Percentiles rank a stretch among this genome's conserved stretches.
Conservation (phyloP, 73 alveolate genomes). For the Stentor roeselii region DNA sequence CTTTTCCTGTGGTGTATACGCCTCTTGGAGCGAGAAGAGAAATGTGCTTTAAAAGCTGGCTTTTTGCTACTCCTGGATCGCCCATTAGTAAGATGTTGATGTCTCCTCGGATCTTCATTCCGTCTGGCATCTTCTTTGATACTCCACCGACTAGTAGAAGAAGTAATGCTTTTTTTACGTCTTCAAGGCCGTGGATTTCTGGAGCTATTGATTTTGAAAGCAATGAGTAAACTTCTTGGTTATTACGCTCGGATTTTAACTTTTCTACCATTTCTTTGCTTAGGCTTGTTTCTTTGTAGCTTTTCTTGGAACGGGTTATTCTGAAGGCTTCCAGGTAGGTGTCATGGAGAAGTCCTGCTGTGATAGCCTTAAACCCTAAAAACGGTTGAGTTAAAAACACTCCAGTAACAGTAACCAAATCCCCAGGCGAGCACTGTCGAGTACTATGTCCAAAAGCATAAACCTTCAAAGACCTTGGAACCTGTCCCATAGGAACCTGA, state of each 20-base stretch:
- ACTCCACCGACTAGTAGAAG: constrained; percentile 92
- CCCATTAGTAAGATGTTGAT: constrained; percentile 95
- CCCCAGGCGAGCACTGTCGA: constrained; percentile 93
- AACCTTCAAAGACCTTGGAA: constrained; percentile 82
- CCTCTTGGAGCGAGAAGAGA: constrained; percentile 94
- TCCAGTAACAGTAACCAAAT: constrained; percentile 79
- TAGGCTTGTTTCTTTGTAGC: constrained; percentile 67
- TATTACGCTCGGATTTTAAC: constrained; percentile 38
- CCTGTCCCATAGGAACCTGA: constrained; percentile 93
- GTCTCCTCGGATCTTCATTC: constrained; percentile 97
- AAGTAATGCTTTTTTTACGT: constrained; percentile 95
- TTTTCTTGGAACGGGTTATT: constrained; percentile 80
- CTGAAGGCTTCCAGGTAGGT: constrained; percentile 85
- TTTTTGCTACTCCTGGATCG: constrained; percentile 97
- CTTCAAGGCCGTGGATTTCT: constrained; percentile 95
- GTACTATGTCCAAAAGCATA: constrained; percentile 69
- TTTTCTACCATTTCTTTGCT: constrained; percentile 53
- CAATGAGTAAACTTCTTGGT: constrained; percentile 51
- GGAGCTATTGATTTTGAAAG: constrained; percentile 95
- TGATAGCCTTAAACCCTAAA: constrained; percentile 67
- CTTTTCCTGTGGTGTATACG: constrained; percentile 98
- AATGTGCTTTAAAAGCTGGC: constrained; percentile 92
- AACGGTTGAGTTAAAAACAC: constrained; percentile 75
- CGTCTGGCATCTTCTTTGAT: constrained; percentile 91
- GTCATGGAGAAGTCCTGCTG: constrained; percentile 73